phyloP scores from a whole-genome alignment of 2,329 filamentous ascomycete genomes.

The Magnaporthales sp. region DNA sequence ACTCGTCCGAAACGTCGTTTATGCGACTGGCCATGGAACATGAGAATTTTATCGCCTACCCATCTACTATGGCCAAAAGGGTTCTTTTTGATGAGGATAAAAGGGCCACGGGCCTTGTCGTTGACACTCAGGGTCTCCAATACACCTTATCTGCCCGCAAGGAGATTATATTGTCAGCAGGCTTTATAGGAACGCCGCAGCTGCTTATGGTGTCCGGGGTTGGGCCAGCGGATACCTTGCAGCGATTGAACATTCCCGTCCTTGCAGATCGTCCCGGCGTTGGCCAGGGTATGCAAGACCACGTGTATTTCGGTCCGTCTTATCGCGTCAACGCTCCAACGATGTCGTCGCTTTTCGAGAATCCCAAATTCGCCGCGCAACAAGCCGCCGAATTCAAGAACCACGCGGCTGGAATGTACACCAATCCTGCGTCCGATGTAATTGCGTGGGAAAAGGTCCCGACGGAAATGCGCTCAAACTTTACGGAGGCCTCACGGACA shows the following conservation, averaged over 20 bases:
- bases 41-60: constrained; percentile 28
- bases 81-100: constrained; percentile 5
- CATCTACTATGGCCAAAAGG: constrained; percentile 24
- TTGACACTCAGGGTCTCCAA: constrained; percentile 6
- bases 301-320: constrained; percentile 12
- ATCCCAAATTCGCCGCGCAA: constrained; percentile 7
- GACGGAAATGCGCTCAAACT: not conserved
- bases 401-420: constrained; percentile 10
- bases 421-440: constrained; percentile 14
- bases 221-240: constrained; percentile 31
- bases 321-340: constrained; percentile 12
- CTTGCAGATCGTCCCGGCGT: constrained; percentile 25
- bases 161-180: constrained; percentile 34
- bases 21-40: constrained; percentile 17
- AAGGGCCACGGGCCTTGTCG: constrained; percentile 3
- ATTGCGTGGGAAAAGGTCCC: constrained; percentile 15
- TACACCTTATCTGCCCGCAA: constrained; percentile 16
- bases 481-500: no score
- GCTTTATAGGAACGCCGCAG: constrained; percentile 31
- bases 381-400: not conserved
- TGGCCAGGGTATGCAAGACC: constrained; percentile 30
- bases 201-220: constrained; percentile 35
- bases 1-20: constrained; percentile 27
- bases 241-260: constrained; percentile 26
- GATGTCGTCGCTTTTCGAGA: constrained; percentile 8